These are phyloP conservation scores for Thamnidium elegans DNA, from an alignment of 192 early-diverging fungal genomes.

Conservation along the genomic window DNA sequence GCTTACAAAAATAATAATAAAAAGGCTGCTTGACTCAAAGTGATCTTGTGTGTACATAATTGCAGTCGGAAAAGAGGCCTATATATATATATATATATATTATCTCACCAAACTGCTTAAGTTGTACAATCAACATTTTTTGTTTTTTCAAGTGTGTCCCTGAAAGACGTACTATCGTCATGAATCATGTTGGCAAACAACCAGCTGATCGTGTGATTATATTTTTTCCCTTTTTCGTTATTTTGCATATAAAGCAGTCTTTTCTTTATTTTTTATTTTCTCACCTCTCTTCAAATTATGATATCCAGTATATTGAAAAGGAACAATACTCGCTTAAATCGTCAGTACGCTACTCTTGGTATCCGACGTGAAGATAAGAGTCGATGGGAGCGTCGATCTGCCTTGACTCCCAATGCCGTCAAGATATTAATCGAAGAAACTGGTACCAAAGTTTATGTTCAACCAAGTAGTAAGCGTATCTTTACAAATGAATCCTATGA, in stretches of 20 bases:
- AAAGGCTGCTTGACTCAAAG: no score
- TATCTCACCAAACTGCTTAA: no score
- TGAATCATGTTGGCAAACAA: no score
- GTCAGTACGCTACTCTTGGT: slow-evolving; percentile 48
- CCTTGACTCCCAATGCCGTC: slow-evolving; percentile 86
- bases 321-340: background rate
- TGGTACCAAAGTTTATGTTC: slow-evolving; percentile 81
- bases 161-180: no score
- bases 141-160: no score
- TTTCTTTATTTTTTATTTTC: background rate
- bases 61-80: no score
- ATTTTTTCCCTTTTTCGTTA: background rate
- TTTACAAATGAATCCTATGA: slow-evolving; percentile 82
- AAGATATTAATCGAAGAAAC: slow-evolving; percentile 80
- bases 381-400: slow-evolving; percentile 92
- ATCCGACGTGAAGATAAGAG: slow-evolving; percentile 96
- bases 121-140: no score
- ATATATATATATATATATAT: no score
- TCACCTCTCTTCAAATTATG: background rate
- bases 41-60: no score
- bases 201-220: slow-evolving; percentile 1
- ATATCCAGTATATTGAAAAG: background rate
- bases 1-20: no score
- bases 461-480: slow-evolving; percentile 91
- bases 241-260: background rate